Evolutionary conservation across 495 filamentous ascomycete genomes (phyloP).

Genomic region (Elaphomyces granulatus): DNA sequence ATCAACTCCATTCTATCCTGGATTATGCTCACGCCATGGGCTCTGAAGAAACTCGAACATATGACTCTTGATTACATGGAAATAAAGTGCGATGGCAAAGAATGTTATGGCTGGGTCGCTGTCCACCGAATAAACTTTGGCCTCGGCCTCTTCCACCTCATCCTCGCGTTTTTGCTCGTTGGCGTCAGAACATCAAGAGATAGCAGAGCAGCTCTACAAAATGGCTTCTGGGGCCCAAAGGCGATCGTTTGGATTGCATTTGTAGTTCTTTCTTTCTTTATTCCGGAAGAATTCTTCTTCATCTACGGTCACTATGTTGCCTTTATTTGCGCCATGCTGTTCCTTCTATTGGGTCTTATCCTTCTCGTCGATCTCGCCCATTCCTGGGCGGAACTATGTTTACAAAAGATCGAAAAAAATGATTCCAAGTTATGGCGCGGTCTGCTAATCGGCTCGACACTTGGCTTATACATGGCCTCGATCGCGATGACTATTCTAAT

Average conservation of each 20-base stretch:
- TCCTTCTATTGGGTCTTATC: constrained; percentile 83
- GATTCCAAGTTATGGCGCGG: constrained; percentile 76
- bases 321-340: constrained; percentile 77
- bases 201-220: constrained; percentile 77
- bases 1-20: constrained; percentile 93
- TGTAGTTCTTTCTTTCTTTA: constrained; percentile 85
- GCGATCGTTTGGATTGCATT: constrained; percentile 74
- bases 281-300: constrained; percentile 90
- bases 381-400: constrained; percentile 93
- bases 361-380: constrained; percentile 92
- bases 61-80: constrained; percentile 89
- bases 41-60: constrained; percentile 84
- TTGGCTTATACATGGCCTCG: constrained; percentile 85
- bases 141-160: constrained; percentile 81
- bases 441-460: constrained; percentile 77
- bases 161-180: constrained; percentile 68
- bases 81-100: constrained; percentile 76
- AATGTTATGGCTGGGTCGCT: constrained; percentile 90
- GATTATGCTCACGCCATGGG: constrained; percentile 99
- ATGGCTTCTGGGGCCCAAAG: constrained; percentile 87
- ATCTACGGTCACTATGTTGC: constrained; percentile 93
- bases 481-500: constrained; percentile 90
- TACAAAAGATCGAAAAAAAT: constrained; percentile 79
- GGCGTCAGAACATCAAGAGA: constrained; percentile 82
- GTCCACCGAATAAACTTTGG: constrained; percentile 97